Percentiles rank a stretch among this genome's conserved stretches.
These are phyloP conservation scores for Boeremia lycopersici DNA, from an alignment of 2,329 filamentous ascomycete species.

Conservation along the genomic window DNA sequence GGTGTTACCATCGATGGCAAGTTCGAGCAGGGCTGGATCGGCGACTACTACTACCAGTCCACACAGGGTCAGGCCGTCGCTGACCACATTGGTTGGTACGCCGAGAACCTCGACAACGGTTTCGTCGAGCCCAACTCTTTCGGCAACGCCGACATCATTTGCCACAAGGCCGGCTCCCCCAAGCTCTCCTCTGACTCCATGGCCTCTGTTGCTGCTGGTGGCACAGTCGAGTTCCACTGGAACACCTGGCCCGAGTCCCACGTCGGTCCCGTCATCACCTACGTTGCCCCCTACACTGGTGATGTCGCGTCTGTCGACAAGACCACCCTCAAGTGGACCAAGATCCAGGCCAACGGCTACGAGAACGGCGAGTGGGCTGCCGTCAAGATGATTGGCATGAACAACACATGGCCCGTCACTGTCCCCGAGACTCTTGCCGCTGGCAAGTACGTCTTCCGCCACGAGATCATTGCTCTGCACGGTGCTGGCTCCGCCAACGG, in stretches of 20 bases:
- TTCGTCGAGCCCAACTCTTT: slow-evolving; percentile 41
- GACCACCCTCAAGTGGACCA: slow-evolving; percentile 46
- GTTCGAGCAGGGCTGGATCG: slow-evolving; percentile 53
- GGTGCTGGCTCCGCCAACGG: slow-evolving; percentile 51
- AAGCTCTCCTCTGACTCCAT: slow-evolving; percentile 44
- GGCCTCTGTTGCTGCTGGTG: slow-evolving; percentile 66
- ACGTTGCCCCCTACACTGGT: slow-evolving; percentile 44
- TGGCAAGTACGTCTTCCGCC: slow-evolving; percentile 62
- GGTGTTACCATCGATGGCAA: slow-evolving; percentile 56
- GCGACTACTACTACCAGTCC: slow-evolving; percentile 48
- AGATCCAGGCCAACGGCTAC: slow-evolving; percentile 45
- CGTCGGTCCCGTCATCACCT: slow-evolving; percentile 49
- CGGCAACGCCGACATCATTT: slow-evolving; percentile 58
- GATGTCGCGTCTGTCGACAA: slow-evolving; percentile 43
- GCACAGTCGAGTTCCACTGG: slow-evolving; percentile 61
- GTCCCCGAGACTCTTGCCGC: slow-evolving; percentile 53
- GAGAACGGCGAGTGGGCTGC: slow-evolving; percentile 45
- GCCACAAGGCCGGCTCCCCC: slow-evolving; percentile 63
- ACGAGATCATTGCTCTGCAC: slow-evolving; percentile 61
- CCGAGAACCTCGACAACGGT: slow-evolving; percentile 47
- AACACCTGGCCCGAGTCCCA: slow-evolving; percentile 50
- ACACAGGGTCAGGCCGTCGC: slow-evolving; percentile 33
- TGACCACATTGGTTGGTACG: slow-evolving; percentile 53
- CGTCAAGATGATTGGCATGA: slow-evolving; percentile 51
- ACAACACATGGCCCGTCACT: slow-evolving; percentile 55